A percentile compares a stretch with the other conserved stretches of the same genome.
These are phyloP conservation scores for Coniella lustricola DNA, from an alignment of 2,329 filamentous ascomycete genomes.

Conservation along the genomic window DNA sequence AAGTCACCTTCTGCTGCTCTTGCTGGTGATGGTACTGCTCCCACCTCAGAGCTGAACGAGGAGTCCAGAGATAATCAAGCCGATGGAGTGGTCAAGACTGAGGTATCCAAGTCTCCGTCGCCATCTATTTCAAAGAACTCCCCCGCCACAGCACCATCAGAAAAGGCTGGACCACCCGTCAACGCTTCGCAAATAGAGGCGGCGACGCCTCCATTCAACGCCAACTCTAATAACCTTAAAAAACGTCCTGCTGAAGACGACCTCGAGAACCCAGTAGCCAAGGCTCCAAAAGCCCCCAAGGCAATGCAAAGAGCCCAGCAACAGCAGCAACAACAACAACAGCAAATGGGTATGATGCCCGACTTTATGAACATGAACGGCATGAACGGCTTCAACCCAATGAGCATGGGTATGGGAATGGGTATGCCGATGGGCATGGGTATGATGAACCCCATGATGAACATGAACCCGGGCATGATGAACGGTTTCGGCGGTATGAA, in stretches of 20 bases:
- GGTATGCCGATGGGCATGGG: conserved; percentile 30
- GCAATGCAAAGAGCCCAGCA: conserved; percentile 51
- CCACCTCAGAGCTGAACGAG: conserved; percentile 21
- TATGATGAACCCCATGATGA: conserved; percentile 19
- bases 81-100: conserved; percentile 24
- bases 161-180: conserved; percentile 23
- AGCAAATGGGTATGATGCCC: conserved; percentile 25
- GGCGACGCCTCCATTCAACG: conserved; percentile 4
- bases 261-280: conserved; percentile 57
- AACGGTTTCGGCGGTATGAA: conserved; percentile 29
- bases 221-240: conserved; percentile 41
- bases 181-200: conserved; percentile 23
- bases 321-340: conserved; percentile 30
- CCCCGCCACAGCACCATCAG: conserved; percentile 20
- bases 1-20: conserved; percentile 23
- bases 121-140: conserved; percentile 26
- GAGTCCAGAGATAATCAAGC: conserved; percentile 31
- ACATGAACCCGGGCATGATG: conserved; percentile 32
- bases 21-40: no score
- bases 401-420: conserved; percentile 25
- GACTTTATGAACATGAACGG: conserved; percentile 29
- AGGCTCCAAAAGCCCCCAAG: conserved; percentile 59
- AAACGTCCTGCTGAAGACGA: conserved; percentile 78
- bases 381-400: conserved; percentile 35
- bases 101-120: conserved; percentile 30